A percentile compares a stretch with the other conserved stretches of the same genome.
Evolutionary conservation across 768 basidiomycete species (phyloP).

Genomic region (Rhodocollybia butyracea): DNA sequence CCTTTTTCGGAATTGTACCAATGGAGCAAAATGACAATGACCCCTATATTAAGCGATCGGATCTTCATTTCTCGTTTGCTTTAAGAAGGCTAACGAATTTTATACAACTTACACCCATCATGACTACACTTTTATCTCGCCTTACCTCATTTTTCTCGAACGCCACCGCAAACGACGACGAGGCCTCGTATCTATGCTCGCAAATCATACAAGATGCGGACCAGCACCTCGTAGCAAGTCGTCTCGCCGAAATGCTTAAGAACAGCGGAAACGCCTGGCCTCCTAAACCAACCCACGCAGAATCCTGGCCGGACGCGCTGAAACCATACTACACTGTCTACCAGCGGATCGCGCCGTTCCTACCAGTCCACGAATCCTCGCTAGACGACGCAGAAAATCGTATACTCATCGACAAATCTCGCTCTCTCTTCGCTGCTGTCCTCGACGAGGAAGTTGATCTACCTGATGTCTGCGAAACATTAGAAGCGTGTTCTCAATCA

Average conservation of each 20-base stretch:
- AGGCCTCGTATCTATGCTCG: neutral
- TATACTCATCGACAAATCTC: conserved; percentile 16
- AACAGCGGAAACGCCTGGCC: conserved; percentile 19
- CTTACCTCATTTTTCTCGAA: neutral
- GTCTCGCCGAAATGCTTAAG: conserved; percentile 12
- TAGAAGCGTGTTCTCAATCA: conserved; percentile 10
- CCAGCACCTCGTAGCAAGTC: neutral
- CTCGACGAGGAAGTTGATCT: conserved; percentile 10
- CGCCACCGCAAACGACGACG: neutral
- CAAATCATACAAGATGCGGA: neutral
- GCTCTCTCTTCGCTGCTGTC: conserved; percentile 11
- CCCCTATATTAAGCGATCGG: too few species aligned
- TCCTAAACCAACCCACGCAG: conserved; percentile 15
- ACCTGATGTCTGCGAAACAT: conserved; percentile 12
- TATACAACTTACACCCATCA: neutral
- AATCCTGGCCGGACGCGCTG: conserved; percentile 16
- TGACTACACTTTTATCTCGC: conserved; percentile 1
- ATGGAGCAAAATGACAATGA: too few species aligned
- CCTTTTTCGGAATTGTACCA: too few species aligned
- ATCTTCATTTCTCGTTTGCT: too few species aligned
- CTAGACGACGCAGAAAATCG: conserved; percentile 16
- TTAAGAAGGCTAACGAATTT: too few species aligned
- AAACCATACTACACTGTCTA: conserved; percentile 11
- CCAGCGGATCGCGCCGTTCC: conserved; percentile 14
- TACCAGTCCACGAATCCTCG: conserved; percentile 16